Conservation (phyloP, 208 protist genomes). For the Zelonia costaricensis region DNA sequence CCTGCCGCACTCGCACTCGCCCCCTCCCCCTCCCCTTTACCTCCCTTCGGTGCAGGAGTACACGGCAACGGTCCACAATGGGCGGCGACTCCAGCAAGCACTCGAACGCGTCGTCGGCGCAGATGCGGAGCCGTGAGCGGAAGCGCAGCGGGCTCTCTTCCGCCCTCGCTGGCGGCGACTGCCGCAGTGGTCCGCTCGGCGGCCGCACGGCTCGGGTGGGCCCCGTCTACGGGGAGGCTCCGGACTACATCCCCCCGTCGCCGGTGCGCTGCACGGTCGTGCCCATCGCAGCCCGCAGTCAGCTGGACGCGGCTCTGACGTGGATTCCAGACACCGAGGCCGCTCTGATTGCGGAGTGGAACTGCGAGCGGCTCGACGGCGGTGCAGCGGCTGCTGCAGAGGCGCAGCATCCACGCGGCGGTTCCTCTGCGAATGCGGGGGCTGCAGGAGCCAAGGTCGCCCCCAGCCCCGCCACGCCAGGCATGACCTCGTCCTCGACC, state of each 20-base stretch:
- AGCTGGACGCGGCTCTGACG: slow-evolving; percentile 15
- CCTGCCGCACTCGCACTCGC: too few species aligned
- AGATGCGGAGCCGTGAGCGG: slow-evolving; percentile 8
- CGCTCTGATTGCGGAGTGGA: slow-evolving; percentile 28
- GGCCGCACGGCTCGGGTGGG: not conserved
- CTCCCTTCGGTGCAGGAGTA: not conserved
- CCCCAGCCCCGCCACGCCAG: not conserved
- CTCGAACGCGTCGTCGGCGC: not conserved
- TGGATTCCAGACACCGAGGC: slow-evolving; percentile 44
- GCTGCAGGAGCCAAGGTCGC: not conserved
- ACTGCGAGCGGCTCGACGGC: slow-evolving; percentile 13
- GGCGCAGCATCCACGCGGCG: not conserved
- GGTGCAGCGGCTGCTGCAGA: not conserved
- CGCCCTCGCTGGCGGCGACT: slow-evolving; percentile 20
- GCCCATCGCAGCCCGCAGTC: not conserved
- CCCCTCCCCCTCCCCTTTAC: too few species aligned
- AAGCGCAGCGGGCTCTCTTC: slow-evolving; percentile 25
- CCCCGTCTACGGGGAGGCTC: slow-evolving; percentile 1
- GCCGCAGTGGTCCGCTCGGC: not conserved
- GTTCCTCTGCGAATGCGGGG: not conserved
- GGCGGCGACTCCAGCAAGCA: slow-evolving; percentile 27
- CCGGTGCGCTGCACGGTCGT: slow-evolving; percentile 24
- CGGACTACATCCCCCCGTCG: slow-evolving; percentile 6
- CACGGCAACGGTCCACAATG: slow-evolving; percentile 8
- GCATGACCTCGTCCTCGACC: not conserved